These are phyloP conservation scores for Speleostelium caveatum DNA, from an alignment of 78 protist genomes.

Conservation along the genomic window DNA sequence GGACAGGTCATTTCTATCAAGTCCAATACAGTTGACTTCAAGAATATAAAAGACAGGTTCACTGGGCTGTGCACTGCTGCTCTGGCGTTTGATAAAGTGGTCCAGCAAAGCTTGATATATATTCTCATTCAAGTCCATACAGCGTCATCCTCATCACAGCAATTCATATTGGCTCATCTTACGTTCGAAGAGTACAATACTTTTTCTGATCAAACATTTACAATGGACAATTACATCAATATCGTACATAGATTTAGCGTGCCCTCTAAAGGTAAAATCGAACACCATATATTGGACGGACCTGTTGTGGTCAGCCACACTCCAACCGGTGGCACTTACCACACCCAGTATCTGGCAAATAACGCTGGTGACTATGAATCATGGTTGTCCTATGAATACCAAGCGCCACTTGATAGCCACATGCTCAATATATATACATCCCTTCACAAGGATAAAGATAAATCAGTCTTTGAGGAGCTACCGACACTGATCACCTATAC, in stretches of 20 bases:
- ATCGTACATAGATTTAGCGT: not conserved
- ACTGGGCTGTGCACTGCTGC: not conserved
- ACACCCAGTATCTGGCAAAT: not conserved
- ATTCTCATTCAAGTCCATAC: not conserved
- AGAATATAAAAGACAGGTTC: not conserved
- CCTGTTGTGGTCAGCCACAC: not conserved
- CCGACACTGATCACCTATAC: too few relatives aligned
- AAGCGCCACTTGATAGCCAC: too few relatives aligned
- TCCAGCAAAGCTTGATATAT: too few relatives aligned
- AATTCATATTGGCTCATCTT: not conserved
- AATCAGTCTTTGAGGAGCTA: too few relatives aligned
- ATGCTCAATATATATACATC: too few relatives aligned
- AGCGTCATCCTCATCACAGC: not conserved
- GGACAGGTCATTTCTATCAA: not conserved
- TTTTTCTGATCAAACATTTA: not conserved
- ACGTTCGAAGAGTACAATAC: not conserved
- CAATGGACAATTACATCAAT: not conserved
- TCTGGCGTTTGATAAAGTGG: not conserved
- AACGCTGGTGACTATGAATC: too few relatives aligned
- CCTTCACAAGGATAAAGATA: too few relatives aligned
- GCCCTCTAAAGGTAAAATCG: too few relatives aligned
- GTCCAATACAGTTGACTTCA: not conserved
- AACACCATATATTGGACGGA: not conserved
- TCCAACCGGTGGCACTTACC: too few relatives aligned
- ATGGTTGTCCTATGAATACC: too few relatives aligned